Evolutionary conservation across 805 yeast species (phyloP).

Genomic region (Metschnikowia lachancei): DNA sequence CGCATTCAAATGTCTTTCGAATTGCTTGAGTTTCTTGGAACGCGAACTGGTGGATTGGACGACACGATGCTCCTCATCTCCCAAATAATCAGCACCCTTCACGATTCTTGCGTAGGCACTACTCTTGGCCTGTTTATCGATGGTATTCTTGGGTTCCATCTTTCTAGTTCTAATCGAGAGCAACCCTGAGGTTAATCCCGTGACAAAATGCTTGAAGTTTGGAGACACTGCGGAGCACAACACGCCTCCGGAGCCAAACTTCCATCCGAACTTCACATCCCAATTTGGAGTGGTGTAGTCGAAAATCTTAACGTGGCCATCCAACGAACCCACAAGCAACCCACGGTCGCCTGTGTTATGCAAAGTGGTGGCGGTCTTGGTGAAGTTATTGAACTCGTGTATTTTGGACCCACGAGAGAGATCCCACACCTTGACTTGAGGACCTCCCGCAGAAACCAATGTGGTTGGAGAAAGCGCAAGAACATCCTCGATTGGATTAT

Average conservation of each 20-base stretch:
- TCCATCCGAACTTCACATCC: slow-evolving; percentile 96
- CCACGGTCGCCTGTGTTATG: slow-evolving; percentile 72
- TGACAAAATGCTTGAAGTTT: slow-evolving; percentile 75
- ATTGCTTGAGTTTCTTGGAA: slow-evolving; percentile 66
- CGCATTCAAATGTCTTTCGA: slow-evolving; percentile 79
- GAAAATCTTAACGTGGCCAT: slow-evolving; percentile 95
- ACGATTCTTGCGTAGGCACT: slow-evolving; percentile 76
- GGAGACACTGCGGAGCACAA: slow-evolving; percentile 89
- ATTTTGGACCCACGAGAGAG: slow-evolving; percentile 71
- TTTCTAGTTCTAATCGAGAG: slow-evolving; percentile 85
- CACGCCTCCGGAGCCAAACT: slow-evolving; percentile 86
- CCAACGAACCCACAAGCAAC: slow-evolving; percentile 90
- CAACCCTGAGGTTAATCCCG: slow-evolving; percentile 88
- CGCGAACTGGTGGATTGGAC: slow-evolving; percentile 56
- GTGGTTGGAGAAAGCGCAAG: slow-evolving; percentile 73
- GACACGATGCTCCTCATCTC: slow-evolving; percentile 78
- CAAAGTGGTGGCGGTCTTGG: slow-evolving; percentile 87
- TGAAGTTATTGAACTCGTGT: slow-evolving; percentile 78
- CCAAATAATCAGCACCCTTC: slow-evolving; percentile 87
- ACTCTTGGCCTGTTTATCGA: slow-evolving; percentile 49
- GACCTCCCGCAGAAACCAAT: slow-evolving; percentile 76
- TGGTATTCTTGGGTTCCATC: slow-evolving; percentile 55
- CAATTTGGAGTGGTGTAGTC: slow-evolving; percentile 70
- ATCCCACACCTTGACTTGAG: slow-evolving; percentile 88
- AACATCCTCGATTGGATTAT: slow-evolving; percentile 80